Percentiles rank a stretch among this genome's conserved stretches.
phyloP scores from a whole-genome alignment of 1,139 yeast species.

The Pichia sp. region DNA sequence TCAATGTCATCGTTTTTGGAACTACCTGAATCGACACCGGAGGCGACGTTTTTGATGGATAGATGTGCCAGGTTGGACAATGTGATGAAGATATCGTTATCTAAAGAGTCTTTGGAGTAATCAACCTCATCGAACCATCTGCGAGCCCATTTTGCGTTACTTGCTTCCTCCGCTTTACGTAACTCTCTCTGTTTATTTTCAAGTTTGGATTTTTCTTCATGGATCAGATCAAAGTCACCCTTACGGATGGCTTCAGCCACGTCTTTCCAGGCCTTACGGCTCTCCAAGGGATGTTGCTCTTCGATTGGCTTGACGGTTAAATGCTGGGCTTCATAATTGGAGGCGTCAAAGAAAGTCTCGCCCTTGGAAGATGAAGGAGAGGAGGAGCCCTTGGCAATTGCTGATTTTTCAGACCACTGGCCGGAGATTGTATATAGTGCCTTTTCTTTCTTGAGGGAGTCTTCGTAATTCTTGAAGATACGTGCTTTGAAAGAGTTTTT shows the following conservation, averaged over 20 bases:
- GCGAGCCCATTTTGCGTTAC: slow-evolving; percentile 61
- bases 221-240: slow-evolving; percentile 71
- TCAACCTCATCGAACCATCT: slow-evolving; percentile 73
- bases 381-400: slow-evolving; percentile 40
- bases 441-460: slow-evolving; percentile 49
- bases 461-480: slow-evolving; percentile 52
- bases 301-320: slow-evolving; percentile 74
- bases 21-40: slow-evolving; percentile 45
- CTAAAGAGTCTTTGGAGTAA: slow-evolving; percentile 19
- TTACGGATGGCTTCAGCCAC: slow-evolving; percentile 83
- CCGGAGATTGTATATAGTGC: slow-evolving; percentile 78
- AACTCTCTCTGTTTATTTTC: slow-evolving; percentile 81
- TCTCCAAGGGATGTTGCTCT: slow-evolving; percentile 69
- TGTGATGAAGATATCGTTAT: slow-evolving; percentile 36
- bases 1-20: slow-evolving; percentile 22
- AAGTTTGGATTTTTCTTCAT: slow-evolving; percentile 65
- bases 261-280: slow-evolving; percentile 78
- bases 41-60: slow-evolving; percentile 60
- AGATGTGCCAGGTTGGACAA: slow-evolving; percentile 53
- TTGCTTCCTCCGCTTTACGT: slow-evolving; percentile 64
- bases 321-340: slow-evolving; percentile 44
- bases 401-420: slow-evolving; percentile 85
- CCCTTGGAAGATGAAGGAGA: slow-evolving; percentile 26
- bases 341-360: slow-evolving; percentile 63
- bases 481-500: slow-evolving; percentile 88